Percentiles rank a stretch among this genome's conserved stretches.
Conservation (phyloP, 2,329 filamentous ascomycete genomes). For the Ophiosphaerella herpotricha region DNA sequence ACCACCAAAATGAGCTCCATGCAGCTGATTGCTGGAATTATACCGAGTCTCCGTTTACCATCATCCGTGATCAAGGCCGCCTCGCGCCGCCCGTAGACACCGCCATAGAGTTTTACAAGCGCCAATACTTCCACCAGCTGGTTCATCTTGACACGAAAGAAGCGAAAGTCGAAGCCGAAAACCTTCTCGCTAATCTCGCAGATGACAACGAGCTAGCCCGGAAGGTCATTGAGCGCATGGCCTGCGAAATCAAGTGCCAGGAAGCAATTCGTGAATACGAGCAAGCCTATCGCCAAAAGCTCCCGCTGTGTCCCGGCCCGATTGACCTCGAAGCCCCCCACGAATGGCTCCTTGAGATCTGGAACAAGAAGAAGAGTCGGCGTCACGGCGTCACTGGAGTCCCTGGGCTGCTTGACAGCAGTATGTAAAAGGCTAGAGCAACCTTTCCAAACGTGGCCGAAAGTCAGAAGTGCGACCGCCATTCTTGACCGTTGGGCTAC, state of each 20-base stretch:
- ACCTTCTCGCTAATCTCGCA: constrained; percentile 3
- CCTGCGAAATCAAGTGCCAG: constrained; percentile 24
- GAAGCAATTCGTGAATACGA: constrained; percentile 29
- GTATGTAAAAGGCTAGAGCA: too few relatives aligned
- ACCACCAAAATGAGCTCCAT: constrained; percentile 27
- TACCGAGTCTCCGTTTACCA: constrained; percentile 26
- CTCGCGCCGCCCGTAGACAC: constrained; percentile 21
- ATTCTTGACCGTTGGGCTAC: too few relatives aligned
- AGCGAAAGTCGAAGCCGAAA: constrained; percentile 13
- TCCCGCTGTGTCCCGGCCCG: constrained; percentile 31
- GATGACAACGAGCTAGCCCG: constrained; percentile 11
- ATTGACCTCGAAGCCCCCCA: constrained; percentile 25
- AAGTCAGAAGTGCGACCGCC: too few relatives aligned
- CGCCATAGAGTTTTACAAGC: constrained; percentile 28
- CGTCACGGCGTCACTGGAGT: constrained; percentile 20
- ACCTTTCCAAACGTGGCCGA: too few relatives aligned
- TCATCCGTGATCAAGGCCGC: constrained; percentile 26
- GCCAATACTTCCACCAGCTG: constrained; percentile 24
- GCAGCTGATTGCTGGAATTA: constrained; percentile 27
- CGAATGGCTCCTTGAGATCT: constrained; percentile 26
- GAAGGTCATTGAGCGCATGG: constrained; percentile 22
- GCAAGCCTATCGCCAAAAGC: constrained; percentile 21
- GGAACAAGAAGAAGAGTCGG: constrained; percentile 25
- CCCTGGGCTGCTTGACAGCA: too few relatives aligned
- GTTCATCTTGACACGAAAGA: constrained; percentile 7